Evolutionary conservation across 306 rosid species (phyloP).

Genomic region (Amphicarpaea edgeworthii): DNA sequence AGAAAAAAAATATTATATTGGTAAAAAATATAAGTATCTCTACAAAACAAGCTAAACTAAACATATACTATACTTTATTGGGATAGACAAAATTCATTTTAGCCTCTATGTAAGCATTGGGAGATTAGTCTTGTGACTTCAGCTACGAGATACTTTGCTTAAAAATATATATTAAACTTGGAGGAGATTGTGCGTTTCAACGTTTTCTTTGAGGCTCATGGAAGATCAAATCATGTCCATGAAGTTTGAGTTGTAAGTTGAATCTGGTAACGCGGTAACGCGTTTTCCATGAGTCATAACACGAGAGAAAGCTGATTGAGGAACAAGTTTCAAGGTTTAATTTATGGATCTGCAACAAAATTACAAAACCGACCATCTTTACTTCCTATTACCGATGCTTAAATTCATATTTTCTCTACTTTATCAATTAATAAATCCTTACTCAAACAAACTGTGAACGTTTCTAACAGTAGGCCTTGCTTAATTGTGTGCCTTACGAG

Average conservation of each 20-base stretch:
- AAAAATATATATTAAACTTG: neutral
- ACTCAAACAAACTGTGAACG: slow-evolving; percentile 1
- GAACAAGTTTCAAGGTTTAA: slow-evolving; percentile 13
- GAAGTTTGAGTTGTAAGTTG: neutral
- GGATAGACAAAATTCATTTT: no score
- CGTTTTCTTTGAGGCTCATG: neutral
- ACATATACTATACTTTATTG: no score
- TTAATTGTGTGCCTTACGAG: neutral
- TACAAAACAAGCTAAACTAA: neutral
- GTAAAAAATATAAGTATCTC: neutral
- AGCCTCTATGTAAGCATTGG: no score
- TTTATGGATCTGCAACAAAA: neutral
- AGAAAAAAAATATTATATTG: neutral
- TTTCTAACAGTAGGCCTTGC: neutral
- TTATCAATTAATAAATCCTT: neutral
- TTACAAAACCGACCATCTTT: neutral
- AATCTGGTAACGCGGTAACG: neutral
- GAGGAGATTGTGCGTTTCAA: neutral
- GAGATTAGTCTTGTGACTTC: no score
- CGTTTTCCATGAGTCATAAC: neutral
- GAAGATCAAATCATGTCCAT: neutral
- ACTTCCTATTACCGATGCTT: neutral
- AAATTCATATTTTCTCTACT: neutral
- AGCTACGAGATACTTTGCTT: no score
- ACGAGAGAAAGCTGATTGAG: neutral